phyloP scores from a whole-genome alignment of 2,329 filamentous ascomycete species.

The Cercospora beticola region DNA sequence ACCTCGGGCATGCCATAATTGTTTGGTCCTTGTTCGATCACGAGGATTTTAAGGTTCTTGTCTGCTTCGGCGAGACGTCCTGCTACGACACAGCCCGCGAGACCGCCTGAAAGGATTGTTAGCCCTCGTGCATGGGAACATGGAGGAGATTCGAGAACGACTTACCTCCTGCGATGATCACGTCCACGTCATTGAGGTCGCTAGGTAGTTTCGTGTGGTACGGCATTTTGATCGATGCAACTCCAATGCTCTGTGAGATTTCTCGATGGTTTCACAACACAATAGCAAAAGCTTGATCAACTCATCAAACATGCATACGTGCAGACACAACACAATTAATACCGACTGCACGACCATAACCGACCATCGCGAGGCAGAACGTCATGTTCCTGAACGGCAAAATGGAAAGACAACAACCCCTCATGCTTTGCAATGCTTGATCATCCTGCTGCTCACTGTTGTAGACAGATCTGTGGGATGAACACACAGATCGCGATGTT shows the following conservation, averaged over 20 bases:
- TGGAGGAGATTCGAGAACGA: not conserved
- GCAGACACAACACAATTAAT: not conserved
- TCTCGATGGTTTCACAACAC: not conserved
- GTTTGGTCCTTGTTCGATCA: conserved; percentile 57
- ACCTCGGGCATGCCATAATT: conserved; percentile 54
- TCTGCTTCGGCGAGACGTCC: conserved; percentile 53
- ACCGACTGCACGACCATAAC: not conserved
- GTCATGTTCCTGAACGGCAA: conserved; percentile 8
- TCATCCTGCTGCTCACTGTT: not conserved
- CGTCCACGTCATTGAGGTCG: conserved; percentile 21
- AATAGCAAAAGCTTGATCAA: not conserved
- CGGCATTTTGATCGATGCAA: conserved; percentile 14
- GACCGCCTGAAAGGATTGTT: conserved; percentile 41
- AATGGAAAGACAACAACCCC: not conserved
- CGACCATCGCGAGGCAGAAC: not conserved
- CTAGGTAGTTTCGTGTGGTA: conserved; percentile 20
- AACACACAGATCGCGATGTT: not conserved
- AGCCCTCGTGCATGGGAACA: not conserved
- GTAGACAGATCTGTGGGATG: not conserved
- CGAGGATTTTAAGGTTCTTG: conserved; percentile 50
- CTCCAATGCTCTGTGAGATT: not conserved
- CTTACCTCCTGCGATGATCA: conserved; percentile 25
- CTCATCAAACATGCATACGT: not conserved
- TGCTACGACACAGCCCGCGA: conserved; percentile 53
- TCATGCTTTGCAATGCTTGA: conserved; percentile 2